Evolutionary conservation across 441 rosid genomes (phyloP).

Genomic region (Gossypium lobatum): DNA sequence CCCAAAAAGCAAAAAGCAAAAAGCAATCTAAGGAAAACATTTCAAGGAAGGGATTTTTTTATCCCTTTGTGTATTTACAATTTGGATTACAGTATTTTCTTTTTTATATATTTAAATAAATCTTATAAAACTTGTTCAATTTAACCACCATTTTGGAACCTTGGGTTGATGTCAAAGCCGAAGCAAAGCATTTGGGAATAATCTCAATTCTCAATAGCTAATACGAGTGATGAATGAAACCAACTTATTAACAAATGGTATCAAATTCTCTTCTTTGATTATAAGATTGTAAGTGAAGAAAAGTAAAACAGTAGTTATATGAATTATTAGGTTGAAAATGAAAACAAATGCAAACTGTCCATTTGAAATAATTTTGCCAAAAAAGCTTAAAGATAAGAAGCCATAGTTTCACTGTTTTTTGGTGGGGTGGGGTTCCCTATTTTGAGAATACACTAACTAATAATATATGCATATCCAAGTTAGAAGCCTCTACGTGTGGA

Average conservation of each 20-base stretch:
- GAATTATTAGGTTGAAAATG: not conserved
- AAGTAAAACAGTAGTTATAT: too few relatives aligned
- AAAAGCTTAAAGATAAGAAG: not conserved
- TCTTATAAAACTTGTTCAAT: not conserved
- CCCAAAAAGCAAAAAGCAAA: not conserved
- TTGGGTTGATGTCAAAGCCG: not conserved
- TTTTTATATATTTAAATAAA: too few relatives aligned
- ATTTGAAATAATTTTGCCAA: not conserved
- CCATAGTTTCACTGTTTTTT: not conserved
- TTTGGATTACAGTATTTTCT: too few relatives aligned
- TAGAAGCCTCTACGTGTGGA: conserved; percentile 3
- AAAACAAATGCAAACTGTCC: not conserved
- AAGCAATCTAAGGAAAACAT: not conserved
- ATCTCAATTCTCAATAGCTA: not conserved
- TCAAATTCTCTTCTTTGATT: not conserved
- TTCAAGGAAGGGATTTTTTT: conserved; percentile 3
- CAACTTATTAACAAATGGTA: not conserved
- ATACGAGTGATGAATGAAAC: not conserved
- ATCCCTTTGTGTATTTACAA: not conserved
- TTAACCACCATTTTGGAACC: conserved; percentile 1
- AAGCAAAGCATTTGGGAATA: conserved; percentile 8
- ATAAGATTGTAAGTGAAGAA: not conserved
- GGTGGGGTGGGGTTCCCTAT: conserved; percentile 4
- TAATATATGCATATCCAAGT: not conserved
- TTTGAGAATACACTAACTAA: not conserved